Evolutionary conservation across 2,329 filamentous ascomycete genomes (phyloP), one percentile per base, ranked within the genome.

Genomic region (Tympanopsis confertula): DNA sequence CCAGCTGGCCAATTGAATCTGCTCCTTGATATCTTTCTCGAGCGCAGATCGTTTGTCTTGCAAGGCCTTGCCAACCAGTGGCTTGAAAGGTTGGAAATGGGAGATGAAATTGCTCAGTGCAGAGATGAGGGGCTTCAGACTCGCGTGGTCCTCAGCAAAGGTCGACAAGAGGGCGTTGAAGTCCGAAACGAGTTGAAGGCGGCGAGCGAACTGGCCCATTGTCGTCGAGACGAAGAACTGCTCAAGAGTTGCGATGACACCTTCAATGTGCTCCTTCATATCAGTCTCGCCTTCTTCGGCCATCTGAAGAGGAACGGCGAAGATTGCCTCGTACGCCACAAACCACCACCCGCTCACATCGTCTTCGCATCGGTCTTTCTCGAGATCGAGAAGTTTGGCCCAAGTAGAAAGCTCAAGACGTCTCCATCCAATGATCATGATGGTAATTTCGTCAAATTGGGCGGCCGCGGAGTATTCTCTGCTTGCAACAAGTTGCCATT

Each of bases 261-360:
- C 74, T 41, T 71, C 67, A 1, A 75, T 69, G 53, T 94, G 86
- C 13, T 62, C 56, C 24, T 65, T 62, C 40, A 93, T 59, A 35
- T 78, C 30, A 7, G 15, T 71, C 17, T 71, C 59, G 1, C 65
- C 68, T 18, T 71, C 67, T 40, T 75, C 68, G 1, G 72, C 63
- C 42, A 89, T 69, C 15, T 74, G 71, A 38, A 85, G 65, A 0
- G 88, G 82, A 7, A 79, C 81, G 3, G 78, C 81, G 47, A 98
- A 72, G 30, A 94, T 75, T 4, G 82, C 86, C 57, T 96, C 86
- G 50, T 95, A 98, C 1, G 89, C 87, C 42, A 96, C 72, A 49
- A 95, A 98, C 81, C 88, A 98, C 91, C 91, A 98, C 13, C 82
- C 81, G 48, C 78, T 80, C 2, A 89, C 87, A 50, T 86, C 81